Conservation (phyloP, 1,139 yeast species). For the Diutina catenulata region DNA sequence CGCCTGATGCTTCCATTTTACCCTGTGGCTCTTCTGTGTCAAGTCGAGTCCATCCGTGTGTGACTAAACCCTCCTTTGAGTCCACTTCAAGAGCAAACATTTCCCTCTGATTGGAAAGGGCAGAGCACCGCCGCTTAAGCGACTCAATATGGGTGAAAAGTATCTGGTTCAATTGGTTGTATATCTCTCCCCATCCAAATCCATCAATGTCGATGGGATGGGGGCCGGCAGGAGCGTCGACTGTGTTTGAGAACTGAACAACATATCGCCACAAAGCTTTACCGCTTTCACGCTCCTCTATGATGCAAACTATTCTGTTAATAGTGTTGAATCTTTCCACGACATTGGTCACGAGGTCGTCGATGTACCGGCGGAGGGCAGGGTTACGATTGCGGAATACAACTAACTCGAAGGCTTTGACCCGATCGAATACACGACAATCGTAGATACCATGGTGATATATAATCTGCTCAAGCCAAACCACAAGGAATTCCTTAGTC, state of each 20-base stretch:
- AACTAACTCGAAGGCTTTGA: conserved; percentile 27
- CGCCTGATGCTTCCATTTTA: neutral
- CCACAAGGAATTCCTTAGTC: conserved; percentile 27
- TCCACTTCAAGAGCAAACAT: conserved; percentile 1
- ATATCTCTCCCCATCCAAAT: conserved; percentile 23
- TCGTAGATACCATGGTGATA: conserved; percentile 35
- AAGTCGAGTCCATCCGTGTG: conserved; percentile 1
- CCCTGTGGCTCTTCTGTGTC: no score
- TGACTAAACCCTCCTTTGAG: neutral
- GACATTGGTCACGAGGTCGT: conserved; percentile 8
- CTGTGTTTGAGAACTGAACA: conserved; percentile 18
- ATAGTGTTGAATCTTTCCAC: conserved; percentile 19
- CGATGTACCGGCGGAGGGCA: conserved; percentile 21
- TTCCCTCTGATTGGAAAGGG: neutral
- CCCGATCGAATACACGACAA: conserved; percentile 22
- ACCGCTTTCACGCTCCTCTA: conserved; percentile 15
- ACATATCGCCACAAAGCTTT: conserved; percentile 16
- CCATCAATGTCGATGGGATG: conserved; percentile 15
- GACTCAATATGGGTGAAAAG: conserved; percentile 23
- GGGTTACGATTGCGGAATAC: conserved; percentile 34
- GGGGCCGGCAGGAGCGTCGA: conserved; percentile 9
- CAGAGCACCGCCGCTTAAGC: conserved; percentile 11
- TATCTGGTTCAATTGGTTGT: conserved; percentile 20
- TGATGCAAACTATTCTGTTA: conserved; percentile 14
- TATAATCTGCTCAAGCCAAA: conserved; percentile 35